Conservation (phyloP, 257 asterid species). For the Cordia subcordata region DNA sequence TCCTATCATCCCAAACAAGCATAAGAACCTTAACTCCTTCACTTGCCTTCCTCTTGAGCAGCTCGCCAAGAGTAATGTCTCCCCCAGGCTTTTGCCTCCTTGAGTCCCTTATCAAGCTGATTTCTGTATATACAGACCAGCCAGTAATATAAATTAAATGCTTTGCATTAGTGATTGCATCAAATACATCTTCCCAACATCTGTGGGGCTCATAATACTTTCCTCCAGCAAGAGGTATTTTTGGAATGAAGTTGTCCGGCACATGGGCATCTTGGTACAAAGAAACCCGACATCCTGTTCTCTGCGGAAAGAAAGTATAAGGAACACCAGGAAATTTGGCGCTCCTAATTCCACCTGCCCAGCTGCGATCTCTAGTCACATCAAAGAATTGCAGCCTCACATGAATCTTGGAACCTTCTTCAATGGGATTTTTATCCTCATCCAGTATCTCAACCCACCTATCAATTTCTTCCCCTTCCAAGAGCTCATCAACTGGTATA, state of each 20-base stretch:
- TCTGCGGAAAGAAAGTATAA: conserved; percentile 65
- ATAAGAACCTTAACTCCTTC: conserved; percentile 75
- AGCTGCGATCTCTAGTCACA: conserved; percentile 54
- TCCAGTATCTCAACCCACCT: conserved; percentile 84
- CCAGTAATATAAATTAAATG: conserved; percentile 87
- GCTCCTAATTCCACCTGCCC: conserved; percentile 63
- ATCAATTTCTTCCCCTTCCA: conserved; percentile 81
- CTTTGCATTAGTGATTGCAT: conserved; percentile 67
- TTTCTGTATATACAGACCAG: conserved; percentile 84
- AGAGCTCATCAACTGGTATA: conserved; percentile 61
- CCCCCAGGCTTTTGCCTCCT: conserved; percentile 83
- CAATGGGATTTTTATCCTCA: conserved; percentile 57
- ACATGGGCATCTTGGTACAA: conserved; percentile 76
- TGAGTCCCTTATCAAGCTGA: conserved; percentile 60
- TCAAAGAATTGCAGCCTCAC: conserved; percentile 71
- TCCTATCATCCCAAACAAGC: conserved; percentile 90
- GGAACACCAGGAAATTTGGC: conserved; percentile 78
- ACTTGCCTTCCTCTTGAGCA: conserved; percentile 64
- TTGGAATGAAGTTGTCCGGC: conserved; percentile 66
- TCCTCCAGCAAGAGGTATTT: conserved; percentile 62
- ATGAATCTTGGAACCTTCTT: conserved; percentile 73
- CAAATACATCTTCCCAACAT: conserved; percentile 82
- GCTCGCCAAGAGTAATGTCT: conserved; percentile 60
- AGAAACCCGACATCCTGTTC: conserved; percentile 70
- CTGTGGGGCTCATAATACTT: conserved; percentile 59